These are phyloP conservation scores for Phytopythium helicoides DNA, from an alignment of 352 stramenopile species.

Conservation along the genomic window DNA sequence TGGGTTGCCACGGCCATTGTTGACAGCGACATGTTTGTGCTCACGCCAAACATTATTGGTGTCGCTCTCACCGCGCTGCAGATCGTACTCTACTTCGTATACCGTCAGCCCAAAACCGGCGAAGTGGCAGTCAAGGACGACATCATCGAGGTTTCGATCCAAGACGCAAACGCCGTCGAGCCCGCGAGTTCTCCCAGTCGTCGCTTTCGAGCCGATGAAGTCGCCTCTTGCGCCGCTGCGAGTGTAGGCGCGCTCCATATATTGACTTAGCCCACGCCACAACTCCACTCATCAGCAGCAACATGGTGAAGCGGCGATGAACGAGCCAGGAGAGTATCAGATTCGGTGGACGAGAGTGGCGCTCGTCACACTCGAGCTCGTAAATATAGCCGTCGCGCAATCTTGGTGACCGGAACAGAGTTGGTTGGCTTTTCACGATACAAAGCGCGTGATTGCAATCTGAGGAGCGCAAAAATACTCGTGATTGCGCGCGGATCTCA, in stretches of 20 bases:
- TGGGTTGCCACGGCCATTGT: constrained; percentile 52
- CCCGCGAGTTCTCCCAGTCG: neutral
- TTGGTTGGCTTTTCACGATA: too few species aligned
- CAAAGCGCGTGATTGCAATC: too few species aligned
- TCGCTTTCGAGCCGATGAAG: constrained; percentile 1
- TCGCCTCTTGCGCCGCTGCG: constrained; percentile 1
- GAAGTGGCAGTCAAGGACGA: neutral
- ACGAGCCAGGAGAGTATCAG: too few species aligned
- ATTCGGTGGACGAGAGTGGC: too few species aligned
- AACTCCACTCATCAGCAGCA: neutral
- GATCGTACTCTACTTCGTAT: constrained; percentile 56
- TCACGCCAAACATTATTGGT: constrained; percentile 44
- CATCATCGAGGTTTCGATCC: neutral
- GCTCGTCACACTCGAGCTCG: too few species aligned
- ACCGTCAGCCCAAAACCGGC: constrained; percentile 13
- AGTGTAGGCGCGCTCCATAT: too few species aligned
- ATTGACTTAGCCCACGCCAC: too few species aligned
- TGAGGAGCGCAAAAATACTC: too few species aligned
- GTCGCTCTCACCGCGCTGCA: constrained; percentile 39
- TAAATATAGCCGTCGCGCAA: too few species aligned
- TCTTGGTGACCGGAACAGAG: too few species aligned
- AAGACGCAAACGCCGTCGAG: neutral
- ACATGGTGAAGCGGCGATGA: too few species aligned
- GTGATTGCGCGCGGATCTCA: too few species aligned
- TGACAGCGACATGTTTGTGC: constrained; percentile 39